phyloP scores from a whole-genome alignment of 1,284 basidiomycete genomes.

The Caloboletus firmus region DNA sequence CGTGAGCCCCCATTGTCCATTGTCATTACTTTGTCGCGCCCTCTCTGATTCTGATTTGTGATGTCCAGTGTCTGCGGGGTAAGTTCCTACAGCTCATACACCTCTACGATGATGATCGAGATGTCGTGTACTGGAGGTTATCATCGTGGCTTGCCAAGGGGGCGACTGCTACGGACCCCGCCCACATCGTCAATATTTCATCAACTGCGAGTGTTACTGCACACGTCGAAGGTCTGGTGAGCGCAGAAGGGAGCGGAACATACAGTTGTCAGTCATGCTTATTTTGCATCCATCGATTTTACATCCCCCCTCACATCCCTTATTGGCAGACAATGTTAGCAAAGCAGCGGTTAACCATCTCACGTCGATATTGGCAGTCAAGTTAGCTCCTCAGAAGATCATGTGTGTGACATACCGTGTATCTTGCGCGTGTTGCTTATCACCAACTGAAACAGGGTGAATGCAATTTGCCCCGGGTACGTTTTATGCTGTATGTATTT shows the following conservation, averaged over 20 bases:
- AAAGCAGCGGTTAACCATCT: conserved; percentile 86
- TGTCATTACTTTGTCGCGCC: neutral
- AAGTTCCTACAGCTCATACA: conserved; percentile 11
- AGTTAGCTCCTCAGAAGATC: conserved; percentile 60
- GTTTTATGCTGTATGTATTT: conserved; percentile 11
- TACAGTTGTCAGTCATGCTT: conserved; percentile 68
- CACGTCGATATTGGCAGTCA: conserved; percentile 70
- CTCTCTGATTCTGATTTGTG: conserved; percentile 1
- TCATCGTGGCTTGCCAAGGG: conserved; percentile 67
- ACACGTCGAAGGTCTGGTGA: conserved; percentile 50
- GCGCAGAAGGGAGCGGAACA: conserved; percentile 62
- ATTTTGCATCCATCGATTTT: neutral
- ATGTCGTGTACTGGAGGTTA: conserved; percentile 4
- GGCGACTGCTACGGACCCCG: conserved; percentile 66
- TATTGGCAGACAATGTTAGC: conserved; percentile 63
- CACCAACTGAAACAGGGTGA: conserved; percentile 56
- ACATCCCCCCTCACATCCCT: neutral
- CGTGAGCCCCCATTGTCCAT: conserved; percentile 42
- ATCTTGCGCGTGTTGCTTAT: neutral
- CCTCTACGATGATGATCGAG: neutral
- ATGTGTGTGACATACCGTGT: conserved; percentile 49
- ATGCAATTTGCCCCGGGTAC: conserved; percentile 80
- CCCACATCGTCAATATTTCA: conserved; percentile 79
- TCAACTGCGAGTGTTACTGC: conserved; percentile 68
- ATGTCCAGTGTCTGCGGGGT: conserved; percentile 65